A percentile compares a stretch with the other conserved stretches of the same genome.
phyloP scores from a whole-genome alignment of 1,284 basidiomycete species.

The Pyrrhoderma noxium region DNA sequence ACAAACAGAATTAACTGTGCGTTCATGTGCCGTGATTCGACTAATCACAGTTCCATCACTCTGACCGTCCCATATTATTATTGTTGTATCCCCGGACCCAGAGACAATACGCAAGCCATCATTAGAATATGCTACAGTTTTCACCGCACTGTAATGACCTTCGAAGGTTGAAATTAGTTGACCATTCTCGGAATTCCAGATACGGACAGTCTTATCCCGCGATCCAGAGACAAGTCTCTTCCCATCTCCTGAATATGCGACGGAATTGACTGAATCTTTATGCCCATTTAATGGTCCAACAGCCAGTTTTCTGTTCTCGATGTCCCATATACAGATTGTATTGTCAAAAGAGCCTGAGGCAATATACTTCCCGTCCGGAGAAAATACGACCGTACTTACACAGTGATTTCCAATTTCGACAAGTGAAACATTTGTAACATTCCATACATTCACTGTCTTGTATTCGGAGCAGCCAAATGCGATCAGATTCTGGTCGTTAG shows the following conservation, averaged over 20 bases:
- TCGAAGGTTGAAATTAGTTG: slow-evolving; percentile 3
- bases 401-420: neutral
- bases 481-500: too few species aligned
- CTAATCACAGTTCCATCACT: neutral
- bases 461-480: too few species aligned
- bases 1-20: neutral
- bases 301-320: neutral
- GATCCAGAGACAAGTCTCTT: slow-evolving; percentile 10
- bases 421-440: too few species aligned
- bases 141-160: slow-evolving; percentile 8
- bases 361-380: neutral
- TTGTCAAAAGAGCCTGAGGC: slow-evolving; percentile 2
- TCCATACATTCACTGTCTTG: too few species aligned
- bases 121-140: slow-evolving; percentile 7
- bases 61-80: neutral
- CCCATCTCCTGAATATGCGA: slow-evolving; percentile 4
- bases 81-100: slow-evolving; percentile 14
- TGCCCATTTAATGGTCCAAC: neutral
- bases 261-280: neutral
- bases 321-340: neutral
- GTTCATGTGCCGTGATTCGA: neutral
- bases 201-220: slow-evolving; percentile 11
- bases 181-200: slow-evolving; percentile 14
- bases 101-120: slow-evolving; percentile 19
- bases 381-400: neutral